Conservation (phyloP, 306 rosid species). For the Parietaria judaica region DNA sequence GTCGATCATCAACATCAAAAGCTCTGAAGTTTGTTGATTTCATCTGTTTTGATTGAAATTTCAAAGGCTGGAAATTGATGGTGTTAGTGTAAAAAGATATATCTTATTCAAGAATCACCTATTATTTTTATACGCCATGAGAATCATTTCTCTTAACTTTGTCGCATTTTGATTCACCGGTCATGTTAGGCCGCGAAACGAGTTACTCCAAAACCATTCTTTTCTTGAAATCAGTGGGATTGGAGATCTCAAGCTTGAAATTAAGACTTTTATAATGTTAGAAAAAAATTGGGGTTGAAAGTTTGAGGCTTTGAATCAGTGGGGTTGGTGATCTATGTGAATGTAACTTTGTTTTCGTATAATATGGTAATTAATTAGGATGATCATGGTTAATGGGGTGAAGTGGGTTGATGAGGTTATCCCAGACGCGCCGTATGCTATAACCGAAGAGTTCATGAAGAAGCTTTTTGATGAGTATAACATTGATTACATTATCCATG, state of each 20-base stretch:
- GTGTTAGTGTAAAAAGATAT: too few species aligned
- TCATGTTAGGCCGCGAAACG: too few species aligned
- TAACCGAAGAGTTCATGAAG: slow-evolving; percentile 56
- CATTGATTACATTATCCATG: slow-evolving; percentile 50
- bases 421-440: slow-evolving; percentile 55
- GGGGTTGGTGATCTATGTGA: not conserved
- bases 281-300: not conserved
- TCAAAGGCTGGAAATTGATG: too few species aligned
- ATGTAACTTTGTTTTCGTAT: not conserved
- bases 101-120: too few species aligned
- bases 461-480: slow-evolving; percentile 47
- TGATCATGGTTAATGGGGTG: slow-evolving; percentile 53
- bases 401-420: slow-evolving; percentile 62
- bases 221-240: too few species aligned
- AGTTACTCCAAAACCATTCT: too few species aligned
- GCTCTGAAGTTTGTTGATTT: not conserved
- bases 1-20: not conserved
- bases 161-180: too few species aligned
- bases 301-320: not conserved
- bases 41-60: not conserved
- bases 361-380: slow-evolving; percentile 16
- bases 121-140: too few species aligned
- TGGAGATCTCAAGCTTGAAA: too few species aligned
- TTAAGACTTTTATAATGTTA: too few species aligned
- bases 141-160: too few species aligned